Evolutionary conservation across 192 early-diverging fungal species (phyloP), one percentile per base, ranked within the genome.

Genomic region (Coemansia sp.): DNA sequence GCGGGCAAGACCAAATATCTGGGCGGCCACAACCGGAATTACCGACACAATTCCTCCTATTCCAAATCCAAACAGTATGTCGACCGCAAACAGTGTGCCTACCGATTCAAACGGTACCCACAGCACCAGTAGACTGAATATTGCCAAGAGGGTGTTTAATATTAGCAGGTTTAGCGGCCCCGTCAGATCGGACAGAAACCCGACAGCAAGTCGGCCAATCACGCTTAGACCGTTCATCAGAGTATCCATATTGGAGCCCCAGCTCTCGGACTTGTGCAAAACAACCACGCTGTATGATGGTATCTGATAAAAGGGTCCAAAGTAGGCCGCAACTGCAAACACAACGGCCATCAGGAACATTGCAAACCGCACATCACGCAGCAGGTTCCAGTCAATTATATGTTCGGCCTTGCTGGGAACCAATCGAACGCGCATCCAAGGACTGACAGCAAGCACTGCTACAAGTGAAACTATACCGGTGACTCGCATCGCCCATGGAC

Each of bases 401-500:
- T 51, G 46, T 50, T 80, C 78, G 54, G 51, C 64, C 15, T 51
- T 39, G 61, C 51, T 60, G 0, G 78, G 71, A 21, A 73, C 70
- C 23, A 71, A 51, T 12, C 78, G 60, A 21, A 80, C 71, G 0
- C 70, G 71, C 70, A 83, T 70, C 67, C 64, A 71, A 3, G 71
- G 67, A 44, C 73, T 79, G 45, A 78, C 65, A 5, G 68, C 61
- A 17, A 81, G 59, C 11, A 81, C 64, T 5, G 66, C 77, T 6
- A 53, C 43, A 61, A 67, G 68, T 8, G 70, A 30, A 1, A 82
- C 57, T 18, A 82, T 69, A 0, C 80, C 82, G 15, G 76, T 75
- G 17, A 84, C 66, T 15, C 82, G 76, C 67, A 83, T 69, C 3
- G 82, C 69, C 82, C 82, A 83, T n/a, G 71, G 70, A 34, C 74